Evolutionary conservation across 805 yeast genomes (phyloP).

Genomic region (Myxozyma neglecta): DNA sequence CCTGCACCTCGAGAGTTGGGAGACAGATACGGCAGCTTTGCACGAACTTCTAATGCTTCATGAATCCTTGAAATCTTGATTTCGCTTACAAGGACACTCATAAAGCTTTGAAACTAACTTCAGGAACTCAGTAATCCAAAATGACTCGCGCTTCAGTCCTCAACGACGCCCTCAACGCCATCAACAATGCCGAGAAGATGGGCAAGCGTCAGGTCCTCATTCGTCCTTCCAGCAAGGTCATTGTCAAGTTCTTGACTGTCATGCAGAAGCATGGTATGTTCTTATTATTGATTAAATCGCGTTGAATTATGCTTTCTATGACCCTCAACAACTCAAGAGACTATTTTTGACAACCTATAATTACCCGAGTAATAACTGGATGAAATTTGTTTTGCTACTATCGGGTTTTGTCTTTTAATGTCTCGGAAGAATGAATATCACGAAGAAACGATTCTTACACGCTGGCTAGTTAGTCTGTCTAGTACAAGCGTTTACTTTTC

Average conservation of each 20-base stretch:
- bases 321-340: background rate
- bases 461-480: constrained; percentile 32
- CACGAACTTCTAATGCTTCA: constrained; percentile 10
- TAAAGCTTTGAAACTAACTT: constrained; percentile 8
- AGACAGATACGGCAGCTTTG: constrained; percentile 10
- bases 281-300: background rate
- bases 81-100: constrained; percentile 27
- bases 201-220: constrained; percentile 98
- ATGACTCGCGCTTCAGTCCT: constrained; percentile 98
- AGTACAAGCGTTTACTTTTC: constrained; percentile 42
- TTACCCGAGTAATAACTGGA: constrained; percentile 96
- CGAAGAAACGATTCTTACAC: constrained; percentile 42
- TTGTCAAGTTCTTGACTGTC: constrained; percentile 93
- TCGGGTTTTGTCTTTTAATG: constrained; percentile 97
- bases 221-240: constrained; percentile 98
- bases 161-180: constrained; percentile 97
- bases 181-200: constrained; percentile 98
- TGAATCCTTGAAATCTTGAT: constrained; percentile 24
- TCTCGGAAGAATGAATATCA: constrained; percentile 72
- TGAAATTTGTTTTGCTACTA: constrained; percentile 75
- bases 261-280: constrained; percentile 95
- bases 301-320: background rate
- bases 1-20: background rate
- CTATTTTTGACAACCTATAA: background rate
- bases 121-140: constrained; percentile 37